These are phyloP conservation scores for Huiozyma sinensis DNA, from an alignment of 805 yeast species.

Conservation along the genomic window DNA sequence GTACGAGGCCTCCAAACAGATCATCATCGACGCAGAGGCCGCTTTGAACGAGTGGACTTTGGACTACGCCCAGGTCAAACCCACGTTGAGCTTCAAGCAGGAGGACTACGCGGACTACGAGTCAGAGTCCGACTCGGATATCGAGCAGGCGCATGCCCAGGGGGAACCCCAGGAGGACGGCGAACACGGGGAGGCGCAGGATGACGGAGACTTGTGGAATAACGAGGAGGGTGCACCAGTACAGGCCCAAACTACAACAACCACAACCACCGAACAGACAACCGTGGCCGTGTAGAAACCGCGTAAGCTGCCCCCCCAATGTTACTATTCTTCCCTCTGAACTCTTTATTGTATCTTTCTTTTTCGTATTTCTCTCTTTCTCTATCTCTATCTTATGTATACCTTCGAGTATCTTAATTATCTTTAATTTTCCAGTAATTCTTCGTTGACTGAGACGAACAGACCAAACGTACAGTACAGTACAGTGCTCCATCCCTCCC, in stretches of 20 bases:
- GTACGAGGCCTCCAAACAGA: constrained; percentile 79
- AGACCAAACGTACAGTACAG: neutral
- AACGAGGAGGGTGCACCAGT: no score
- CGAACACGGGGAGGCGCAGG: neutral
- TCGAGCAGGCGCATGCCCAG: constrained; percentile 29
- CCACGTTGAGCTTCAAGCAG: constrained; percentile 56
- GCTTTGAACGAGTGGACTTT: constrained; percentile 79
- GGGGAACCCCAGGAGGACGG: constrained; percentile 10
- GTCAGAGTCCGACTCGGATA: constrained; percentile 33
- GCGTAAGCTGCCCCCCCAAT: no score
- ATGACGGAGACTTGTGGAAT: neutral
- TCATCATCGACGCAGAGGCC: constrained; percentile 74
- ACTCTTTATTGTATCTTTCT: neutral
- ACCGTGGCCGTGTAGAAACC: no score
- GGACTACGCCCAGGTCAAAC: constrained; percentile 72
- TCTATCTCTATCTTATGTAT: neutral
- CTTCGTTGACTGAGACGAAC: neutral
- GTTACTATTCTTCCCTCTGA: no score
- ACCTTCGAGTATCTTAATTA: neutral
- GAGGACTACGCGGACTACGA: constrained; percentile 41
- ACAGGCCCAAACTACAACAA: no score
- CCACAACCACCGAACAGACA: no score
- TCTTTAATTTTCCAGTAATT: neutral
- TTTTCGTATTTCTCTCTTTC: neutral
- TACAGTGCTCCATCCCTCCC: constrained; percentile 1